Base-by-base conservation (phyloP, 2,329 filamentous ascomycete species). In the Cercospora zeae-maydis region DNA sequence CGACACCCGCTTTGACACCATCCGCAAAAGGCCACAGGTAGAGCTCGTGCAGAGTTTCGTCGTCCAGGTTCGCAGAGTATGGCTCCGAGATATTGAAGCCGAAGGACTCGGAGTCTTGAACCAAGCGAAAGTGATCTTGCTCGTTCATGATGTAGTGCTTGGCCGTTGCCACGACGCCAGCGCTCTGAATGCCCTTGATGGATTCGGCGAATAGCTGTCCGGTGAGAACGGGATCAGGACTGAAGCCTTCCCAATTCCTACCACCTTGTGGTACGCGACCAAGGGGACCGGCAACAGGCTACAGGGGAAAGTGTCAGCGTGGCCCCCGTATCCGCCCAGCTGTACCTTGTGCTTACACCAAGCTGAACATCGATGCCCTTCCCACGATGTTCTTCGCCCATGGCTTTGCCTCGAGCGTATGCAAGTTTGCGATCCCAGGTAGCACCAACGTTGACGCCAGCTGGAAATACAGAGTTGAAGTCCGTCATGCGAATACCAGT, bases 1-100 rank as follows among this genome's bases (percentile, higher is more conserved):
- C 91, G 1, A 95, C 91, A 30, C 91, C 91, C 4, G 89, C 91
- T 61, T 84, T 86, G 16, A 96, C 82, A 14, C 87, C 88, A 68
- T 96, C 89, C 1, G 87, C 89, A 74, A 96, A 96, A 0, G 92
- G 92, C 91, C 92, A 96, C 0, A 88, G 83, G 71, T 96, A 96
- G 1, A 96, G 78, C 75, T 92, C 89, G 71, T 92, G 89, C 67
- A 91, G 74, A 0, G 88, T 86, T 45, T 89, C 82, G 72, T 92
- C 90, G 63, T 91, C 90, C 30, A 96, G 86, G 72, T 96, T 95
- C 71, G 65, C 64, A 62, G 87, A 86, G 11, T 86, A 0, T 24
- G 85, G 82, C 67, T 86, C 82, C 78, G 79, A 71, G 42, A 74
- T 80, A 69, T 68, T 78, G 74, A 68, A 76, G 66, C 65, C 77